These are phyloP conservation scores for Wickerhamiella australiensis DNA, from an alignment of 805 yeast genomes.

Conservation along the genomic window DNA sequence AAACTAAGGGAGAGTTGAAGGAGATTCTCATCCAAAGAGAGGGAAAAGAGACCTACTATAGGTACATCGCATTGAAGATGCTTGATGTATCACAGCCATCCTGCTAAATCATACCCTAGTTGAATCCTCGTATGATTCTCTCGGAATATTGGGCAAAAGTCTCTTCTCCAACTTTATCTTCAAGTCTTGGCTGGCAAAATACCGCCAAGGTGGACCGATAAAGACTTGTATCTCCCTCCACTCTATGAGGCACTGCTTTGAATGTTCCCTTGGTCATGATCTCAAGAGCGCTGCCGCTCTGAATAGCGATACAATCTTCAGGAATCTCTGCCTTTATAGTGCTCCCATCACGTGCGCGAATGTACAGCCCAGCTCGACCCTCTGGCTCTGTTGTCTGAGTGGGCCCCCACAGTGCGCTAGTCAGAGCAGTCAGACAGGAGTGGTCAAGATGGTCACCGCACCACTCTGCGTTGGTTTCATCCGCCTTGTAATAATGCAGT, in stretches of 20 bases:
- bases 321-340: constrained; percentile 44
- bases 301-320: constrained; percentile 44
- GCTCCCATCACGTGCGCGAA: constrained; percentile 35
- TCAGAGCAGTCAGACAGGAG: constrained; percentile 47
- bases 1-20: too few relatives aligned
- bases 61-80: too few relatives aligned
- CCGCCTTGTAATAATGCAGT: constrained; percentile 40
- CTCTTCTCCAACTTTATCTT: constrained; percentile 35
- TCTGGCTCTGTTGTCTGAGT: constrained; percentile 30
- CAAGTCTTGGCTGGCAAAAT: constrained; percentile 48
- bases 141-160: constrained; percentile 42
- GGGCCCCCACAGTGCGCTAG: constrained; percentile 41
- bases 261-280: constrained; percentile 38
- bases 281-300: constrained; percentile 46
- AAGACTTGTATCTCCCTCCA: constrained; percentile 27
- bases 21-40: too few relatives aligned
- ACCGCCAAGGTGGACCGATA: constrained; percentile 47
- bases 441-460: constrained; percentile 55
- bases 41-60: too few relatives aligned
- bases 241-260: constrained; percentile 49
- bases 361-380: constrained; percentile 37
- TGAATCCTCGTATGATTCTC: constrained; percentile 28
- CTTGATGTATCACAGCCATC: too few relatives aligned
- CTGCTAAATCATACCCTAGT: too few relatives aligned
- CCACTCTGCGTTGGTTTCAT: constrained; percentile 32